Evolutionary conservation across 768 basidiomycete genomes (phyloP).

Genomic region (Lentinula detonsa): DNA sequence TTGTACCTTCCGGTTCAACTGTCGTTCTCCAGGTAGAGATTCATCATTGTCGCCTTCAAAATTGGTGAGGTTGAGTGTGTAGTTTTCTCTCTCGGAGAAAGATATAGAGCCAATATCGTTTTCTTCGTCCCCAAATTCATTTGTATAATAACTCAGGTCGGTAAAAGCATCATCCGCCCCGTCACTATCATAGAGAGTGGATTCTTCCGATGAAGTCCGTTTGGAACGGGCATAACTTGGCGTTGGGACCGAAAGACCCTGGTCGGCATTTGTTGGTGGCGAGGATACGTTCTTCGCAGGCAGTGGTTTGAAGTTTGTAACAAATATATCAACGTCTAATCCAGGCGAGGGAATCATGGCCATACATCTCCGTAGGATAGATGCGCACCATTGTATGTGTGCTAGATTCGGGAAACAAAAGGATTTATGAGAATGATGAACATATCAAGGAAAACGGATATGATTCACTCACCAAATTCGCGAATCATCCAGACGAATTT

Average conservation of each 20-base stretch:
- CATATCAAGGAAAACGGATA: not conserved
- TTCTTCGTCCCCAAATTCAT: slow-evolving; percentile 27
- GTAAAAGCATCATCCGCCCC: slow-evolving; percentile 5
- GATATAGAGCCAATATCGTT: slow-evolving; percentile 20
- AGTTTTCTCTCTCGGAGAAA: slow-evolving; percentile 34
- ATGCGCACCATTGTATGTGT: slow-evolving; percentile 74
- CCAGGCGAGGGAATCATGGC: slow-evolving; percentile 39
- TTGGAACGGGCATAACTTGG: not conserved
- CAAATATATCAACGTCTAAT: slow-evolving; percentile 68
- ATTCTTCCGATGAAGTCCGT: not conserved
- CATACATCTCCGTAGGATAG: slow-evolving; percentile 56
- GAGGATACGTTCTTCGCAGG: not conserved
- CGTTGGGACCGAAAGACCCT: not conserved
- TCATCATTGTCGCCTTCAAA: slow-evolving; percentile 73
- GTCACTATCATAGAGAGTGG: slow-evolving; percentile 1
- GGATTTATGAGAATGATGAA: not conserved
- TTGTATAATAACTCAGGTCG: slow-evolving; percentile 37
- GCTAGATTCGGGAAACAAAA: slow-evolving; percentile 28
- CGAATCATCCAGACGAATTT: slow-evolving; percentile 75
- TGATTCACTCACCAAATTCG: slow-evolving; percentile 55
- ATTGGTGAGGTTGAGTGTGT: slow-evolving; percentile 63
- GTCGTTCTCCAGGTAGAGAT: slow-evolving; percentile 47
- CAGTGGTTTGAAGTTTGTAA: slow-evolving; percentile 47
- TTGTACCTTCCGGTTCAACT: slow-evolving; percentile 45
- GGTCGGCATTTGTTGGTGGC: not conserved